Evolutionary conservation across 306 rosid species (phyloP).

Genomic region (Begonia masoniana): DNA sequence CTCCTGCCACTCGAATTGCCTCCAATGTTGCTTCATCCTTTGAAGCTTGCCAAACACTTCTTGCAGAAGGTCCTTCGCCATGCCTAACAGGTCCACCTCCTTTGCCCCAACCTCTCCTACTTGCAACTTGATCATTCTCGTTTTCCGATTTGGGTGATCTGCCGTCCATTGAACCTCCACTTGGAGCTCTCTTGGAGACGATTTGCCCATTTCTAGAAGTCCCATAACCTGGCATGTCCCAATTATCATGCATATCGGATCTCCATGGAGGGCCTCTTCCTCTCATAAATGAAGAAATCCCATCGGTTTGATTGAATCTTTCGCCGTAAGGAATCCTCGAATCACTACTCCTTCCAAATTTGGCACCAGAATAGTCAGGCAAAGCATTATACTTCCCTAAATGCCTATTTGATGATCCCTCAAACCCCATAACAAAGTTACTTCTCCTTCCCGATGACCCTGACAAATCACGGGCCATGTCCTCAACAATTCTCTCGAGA

Average conservation of each 20-base stretch:
- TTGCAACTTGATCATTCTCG: constrained; percentile 65
- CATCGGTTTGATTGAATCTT: constrained; percentile 71
- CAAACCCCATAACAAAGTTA: constrained; percentile 60
- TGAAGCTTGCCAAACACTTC: constrained; percentile 99
- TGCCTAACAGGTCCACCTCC: constrained; percentile 65
- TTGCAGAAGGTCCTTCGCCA: constrained; percentile 98
- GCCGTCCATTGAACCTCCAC: constrained; percentile 44
- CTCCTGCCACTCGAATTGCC: constrained; percentile 94
- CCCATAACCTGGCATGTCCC: constrained; percentile 66
- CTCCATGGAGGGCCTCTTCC: constrained; percentile 82
- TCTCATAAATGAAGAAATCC: constrained; percentile 52
- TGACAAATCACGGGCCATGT: constrained; percentile 88
- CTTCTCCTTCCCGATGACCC: constrained; percentile 77
- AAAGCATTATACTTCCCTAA: constrained; percentile 73
- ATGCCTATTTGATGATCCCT: constrained; percentile 61
- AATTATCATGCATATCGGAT: constrained; percentile 57
- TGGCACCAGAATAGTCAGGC: constrained; percentile 50
- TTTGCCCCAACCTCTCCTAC: constrained; percentile 88
- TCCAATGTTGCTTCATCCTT: constrained; percentile 97
- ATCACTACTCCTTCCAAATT: constrained; percentile 76
- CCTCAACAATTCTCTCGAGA: constrained; percentile 95
- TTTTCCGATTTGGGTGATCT: constrained; percentile 77
- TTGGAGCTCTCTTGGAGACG: constrained; percentile 57
- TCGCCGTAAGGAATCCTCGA: constrained; percentile 56
- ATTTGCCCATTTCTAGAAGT: constrained; percentile 60